Evolutionary conservation across 805 yeast species (phyloP), one percentile per base, ranked within the genome.

Genomic region (Wickerhamiella australiensis): DNA sequence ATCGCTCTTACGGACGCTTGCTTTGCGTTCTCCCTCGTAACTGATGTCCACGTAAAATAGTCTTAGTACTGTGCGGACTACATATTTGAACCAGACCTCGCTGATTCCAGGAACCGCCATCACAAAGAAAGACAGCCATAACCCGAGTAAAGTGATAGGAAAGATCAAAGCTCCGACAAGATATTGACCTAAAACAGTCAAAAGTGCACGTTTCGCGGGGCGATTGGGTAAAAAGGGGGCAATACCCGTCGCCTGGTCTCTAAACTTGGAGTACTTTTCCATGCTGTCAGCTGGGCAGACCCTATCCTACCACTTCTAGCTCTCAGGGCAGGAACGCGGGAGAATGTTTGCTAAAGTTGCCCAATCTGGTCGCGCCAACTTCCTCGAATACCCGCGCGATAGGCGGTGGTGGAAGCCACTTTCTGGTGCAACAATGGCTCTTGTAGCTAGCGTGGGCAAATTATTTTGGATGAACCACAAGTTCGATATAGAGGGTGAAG

Each of bases 191-290:
- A 40, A 40, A 2, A 8, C 9, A 9, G 47, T 45, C 8, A 23
- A 8, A 13, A 33, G 4, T 1, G 47, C 18, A 23, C 21, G 18
- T n/a, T 35, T 5, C 3, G 43, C 2, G 12, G 46, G 27, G 17
- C 51, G 40, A 6, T 46, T 15, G 15, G 38, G 21, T 67, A 80
- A 70, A 56, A 86, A 87, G 2, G 96, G 96, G 0, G 94, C 80
- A 18, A 87, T 82, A 15, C 96, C 96, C 1, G 96, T 87, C 3
- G 90, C 88, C 58, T 79, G 82, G 61, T 87, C 96, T 61, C 95
- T 73, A 79, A 82, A 87, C 53, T 74, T 74, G 21, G 92, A 78
- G 66, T 77, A 87, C 66, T 83, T 81, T 67, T 84, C 94, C 95
- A 87, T 82, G 8, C 15, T 42, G 50, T 17, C 18, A 25, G 35